Evolutionary conservation across 2,329 filamentous ascomycete genomes (phyloP), one percentile per base, ranked within the genome.

Genomic region (Leptosphaerulina australis): DNA sequence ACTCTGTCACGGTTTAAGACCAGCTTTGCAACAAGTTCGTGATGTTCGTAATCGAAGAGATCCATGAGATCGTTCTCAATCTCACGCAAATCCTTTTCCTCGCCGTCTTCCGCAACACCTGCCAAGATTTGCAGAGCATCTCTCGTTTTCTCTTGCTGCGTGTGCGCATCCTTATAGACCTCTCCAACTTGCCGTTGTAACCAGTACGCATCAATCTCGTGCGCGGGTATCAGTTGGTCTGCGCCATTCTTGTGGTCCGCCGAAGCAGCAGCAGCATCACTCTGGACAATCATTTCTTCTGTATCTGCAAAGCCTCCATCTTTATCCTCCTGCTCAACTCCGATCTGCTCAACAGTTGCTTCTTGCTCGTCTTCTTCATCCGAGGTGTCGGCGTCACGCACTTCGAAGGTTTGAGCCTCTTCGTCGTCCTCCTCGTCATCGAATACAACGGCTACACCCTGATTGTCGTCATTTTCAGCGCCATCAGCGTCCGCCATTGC

Each of bases 51-150:
- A 66, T 99, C 94, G 63, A 99, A 97, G 0, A 99, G 82, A 65
- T 97, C 94, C 89, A 97, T 97, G 50, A 99, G 80, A 56, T 99
- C 94, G 72, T 99, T 99, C 68, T 99, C 94, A 47, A 97, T 92
- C 67, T 99, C 93, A 64, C 93, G 87, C 22, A 97, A 79, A 11
- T 89, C 83, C 72, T 90, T 92, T 66, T 95, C 91, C 52, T 93
- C 87, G 12, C 88, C 91, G 46, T 88, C 87, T 40, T 83, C 88
- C 2, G 86, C 81, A 56, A 88, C 82, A 34, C 89, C 91, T 22
- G 89, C 88, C 44, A 99, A 81, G 37, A 95, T 91, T 26, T 87
- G 84, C 44, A 99, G 80, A 0, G 91, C 92, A 60, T 90, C 83
- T 59, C 87, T 84, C 5, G 94, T 94, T 77, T 97, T 97, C 69